Evolutionary conservation across 108 stramenopile species (phyloP).

Genomic region (Pseudonitzschia multiseries): DNA sequence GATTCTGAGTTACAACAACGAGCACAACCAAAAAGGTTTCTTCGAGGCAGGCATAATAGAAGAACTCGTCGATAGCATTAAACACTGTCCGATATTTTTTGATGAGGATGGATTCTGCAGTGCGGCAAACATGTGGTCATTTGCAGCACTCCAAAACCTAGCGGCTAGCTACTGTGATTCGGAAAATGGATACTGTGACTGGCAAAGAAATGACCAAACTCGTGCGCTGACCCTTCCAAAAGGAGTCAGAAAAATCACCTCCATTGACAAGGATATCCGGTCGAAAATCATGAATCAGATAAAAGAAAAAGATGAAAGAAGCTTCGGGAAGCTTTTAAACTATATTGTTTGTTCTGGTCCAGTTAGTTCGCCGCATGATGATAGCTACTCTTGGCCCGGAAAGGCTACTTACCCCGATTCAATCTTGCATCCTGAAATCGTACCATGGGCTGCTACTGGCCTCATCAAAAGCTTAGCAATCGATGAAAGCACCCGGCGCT

Average conservation of each 20-base stretch:
- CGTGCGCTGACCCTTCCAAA: not conserved
- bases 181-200: conserved; percentile 21
- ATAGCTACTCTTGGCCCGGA: not conserved
- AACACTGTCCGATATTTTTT: not conserved
- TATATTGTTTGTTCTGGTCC: not conserved
- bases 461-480: conserved; percentile 2
- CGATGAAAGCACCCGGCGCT: not conserved
- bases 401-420: not conserved
- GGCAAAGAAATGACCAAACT: conserved; percentile 5
- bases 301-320: not conserved
- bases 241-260: not conserved
- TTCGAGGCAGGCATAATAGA: not conserved
- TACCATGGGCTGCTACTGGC: not conserved
- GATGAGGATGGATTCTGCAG: not conserved
- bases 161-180: conserved; percentile 23
- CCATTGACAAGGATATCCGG: not conserved
- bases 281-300: not conserved
- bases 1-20: conserved; percentile 12
- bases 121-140: conserved; percentile 22
- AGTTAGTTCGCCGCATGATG: not conserved
- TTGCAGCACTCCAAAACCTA: conserved; percentile 27
- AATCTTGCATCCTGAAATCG: not conserved
- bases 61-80: not conserved
- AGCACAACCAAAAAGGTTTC: conserved; percentile 2
- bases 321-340: not conserved